Evolutionary conservation across 805 yeast genomes (phyloP), one percentile per base, ranked within the genome.

Genomic region (Candida yuanshanica): DNA sequence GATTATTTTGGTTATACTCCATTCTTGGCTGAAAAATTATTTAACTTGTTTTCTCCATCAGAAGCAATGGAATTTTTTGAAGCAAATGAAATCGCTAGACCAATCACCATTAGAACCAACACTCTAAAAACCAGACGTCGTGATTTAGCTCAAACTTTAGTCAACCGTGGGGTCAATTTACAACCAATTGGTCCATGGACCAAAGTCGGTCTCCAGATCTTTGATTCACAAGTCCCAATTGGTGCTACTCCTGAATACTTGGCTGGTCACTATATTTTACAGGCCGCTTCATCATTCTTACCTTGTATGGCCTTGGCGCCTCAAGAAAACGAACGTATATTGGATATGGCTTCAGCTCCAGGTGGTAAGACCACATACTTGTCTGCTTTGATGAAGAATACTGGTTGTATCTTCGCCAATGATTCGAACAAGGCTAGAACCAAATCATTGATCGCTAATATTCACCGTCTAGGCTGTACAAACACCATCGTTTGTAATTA

Each of bases 271-370:
- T 93, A 93, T 67, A 93, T 93, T 48, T 69, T 93, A 55, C 99
- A 93, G 66, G 99, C 99, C 33, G 99, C 99, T 18, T 90, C 97
- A 6, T 90, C 98, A 9, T 93, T 91, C 66, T 69, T 93, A 59
- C 99, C 99, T 8, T 96, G 90, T 17, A 87, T 93, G 91, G 99
- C 99, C 1, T 70, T 93, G 53, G 91, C 81, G 48, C 99, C 99
- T n/a, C 95, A 89, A 62, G 97, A 89, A 65, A 81, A 85, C 60
- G 99, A 93, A 69, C 83, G 99, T 58, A 74, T 93, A 32, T 71
- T 93, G 48, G 99, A 93, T 68, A 93, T 93, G 99, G 98, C 99
- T 36, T 95, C 99, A 46, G 97, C 99, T 22, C 99, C 99, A 50
- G 99, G 99, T 70, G 99, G 99, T 66, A 91, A 91, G 62, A 88